phyloP scores from a whole-genome alignment of 169 alveolate genomes.

The Cryptosporidium felis region DNA sequence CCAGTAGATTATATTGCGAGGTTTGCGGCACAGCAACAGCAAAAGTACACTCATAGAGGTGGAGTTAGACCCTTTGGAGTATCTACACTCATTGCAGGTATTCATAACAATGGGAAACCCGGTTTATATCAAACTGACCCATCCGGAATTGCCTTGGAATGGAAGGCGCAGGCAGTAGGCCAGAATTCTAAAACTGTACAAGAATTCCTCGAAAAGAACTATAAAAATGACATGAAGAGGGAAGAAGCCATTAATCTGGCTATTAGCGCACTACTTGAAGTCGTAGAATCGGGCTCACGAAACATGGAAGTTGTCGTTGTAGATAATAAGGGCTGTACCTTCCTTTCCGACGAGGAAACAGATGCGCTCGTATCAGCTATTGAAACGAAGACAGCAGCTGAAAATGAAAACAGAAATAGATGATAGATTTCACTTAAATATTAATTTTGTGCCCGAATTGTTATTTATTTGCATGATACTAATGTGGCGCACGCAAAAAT shows the following conservation, averaged over 20 bases:
- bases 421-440: conserved; percentile 1
- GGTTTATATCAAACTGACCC: conserved; percentile 97
- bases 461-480: not conserved
- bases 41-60: conserved; percentile 95
- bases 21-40: conserved; percentile 93
- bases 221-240: conserved; percentile 86
- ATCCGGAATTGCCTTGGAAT: conserved; percentile 94
- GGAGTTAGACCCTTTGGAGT: conserved; percentile 99
- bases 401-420: conserved; percentile 28
- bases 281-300: conserved; percentile 69
- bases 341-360: conserved; percentile 20
- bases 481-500: not conserved
- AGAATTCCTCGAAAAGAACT: conserved; percentile 93
- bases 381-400: conserved; percentile 23
- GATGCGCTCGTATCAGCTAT: conserved; percentile 21
- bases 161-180: conserved; percentile 99
- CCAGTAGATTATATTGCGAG: conserved; percentile 95
- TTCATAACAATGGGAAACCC: conserved; percentile 87
- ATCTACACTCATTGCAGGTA: conserved; percentile 94
- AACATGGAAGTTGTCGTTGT: conserved; percentile 55
- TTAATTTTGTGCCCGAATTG: not conserved
- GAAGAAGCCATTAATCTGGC: conserved; percentile 91
- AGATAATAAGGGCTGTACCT: conserved; percentile 47
- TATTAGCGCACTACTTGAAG: conserved; percentile 93
- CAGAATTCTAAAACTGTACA: conserved; percentile 93